Evolutionary conservation across 2,329 filamentous ascomycete genomes (phyloP).

Genomic region (Emydomyces testavorans): DNA sequence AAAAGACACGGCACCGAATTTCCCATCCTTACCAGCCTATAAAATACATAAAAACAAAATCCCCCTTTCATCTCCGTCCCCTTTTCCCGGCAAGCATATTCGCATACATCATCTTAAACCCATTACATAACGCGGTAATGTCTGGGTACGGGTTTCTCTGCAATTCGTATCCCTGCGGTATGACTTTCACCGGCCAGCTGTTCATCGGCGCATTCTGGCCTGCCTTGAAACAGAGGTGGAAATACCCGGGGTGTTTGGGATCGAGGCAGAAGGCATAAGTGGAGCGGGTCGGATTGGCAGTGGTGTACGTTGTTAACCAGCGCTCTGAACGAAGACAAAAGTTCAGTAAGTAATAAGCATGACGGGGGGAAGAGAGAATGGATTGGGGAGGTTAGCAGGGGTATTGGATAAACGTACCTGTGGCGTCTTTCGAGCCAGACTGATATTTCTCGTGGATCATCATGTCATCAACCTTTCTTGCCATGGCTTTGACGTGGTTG

Average conservation of each 20-base stretch:
- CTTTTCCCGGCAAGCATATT: slow-evolving; percentile 43
- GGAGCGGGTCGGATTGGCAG: slow-evolving; percentile 86
- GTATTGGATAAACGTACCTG: slow-evolving; percentile 54
- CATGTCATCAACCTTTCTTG: slow-evolving; percentile 92
- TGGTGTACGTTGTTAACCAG: slow-evolving; percentile 92
- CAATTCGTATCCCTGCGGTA: slow-evolving; percentile 87
- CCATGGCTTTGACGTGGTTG: slow-evolving; percentile 95
- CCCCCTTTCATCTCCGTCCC: slow-evolving; percentile 8
- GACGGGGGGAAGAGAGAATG: not conserved
- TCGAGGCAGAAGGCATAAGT: slow-evolving; percentile 96
- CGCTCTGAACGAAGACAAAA: slow-evolving; percentile 49
- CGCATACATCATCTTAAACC: slow-evolving; percentile 77
- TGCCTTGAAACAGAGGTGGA: slow-evolving; percentile 92
- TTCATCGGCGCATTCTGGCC: slow-evolving; percentile 61
- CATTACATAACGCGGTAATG: slow-evolving; percentile 90
- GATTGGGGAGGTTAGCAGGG: not conserved
- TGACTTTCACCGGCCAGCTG: slow-evolving; percentile 75
- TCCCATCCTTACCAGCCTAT: too few relatives aligned
- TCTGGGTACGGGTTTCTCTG: slow-evolving; percentile 83
- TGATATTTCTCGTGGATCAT: slow-evolving; percentile 92
- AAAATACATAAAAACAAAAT: slow-evolving; percentile 6
- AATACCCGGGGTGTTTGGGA: slow-evolving; percentile 82
- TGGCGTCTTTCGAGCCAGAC: slow-evolving; percentile 63
- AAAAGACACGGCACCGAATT: not conserved
- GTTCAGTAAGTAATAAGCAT: not conserved